These are phyloP conservation scores for Leptodermis oblonga DNA, from an alignment of 257 asterid species.

Conservation along the genomic window DNA sequence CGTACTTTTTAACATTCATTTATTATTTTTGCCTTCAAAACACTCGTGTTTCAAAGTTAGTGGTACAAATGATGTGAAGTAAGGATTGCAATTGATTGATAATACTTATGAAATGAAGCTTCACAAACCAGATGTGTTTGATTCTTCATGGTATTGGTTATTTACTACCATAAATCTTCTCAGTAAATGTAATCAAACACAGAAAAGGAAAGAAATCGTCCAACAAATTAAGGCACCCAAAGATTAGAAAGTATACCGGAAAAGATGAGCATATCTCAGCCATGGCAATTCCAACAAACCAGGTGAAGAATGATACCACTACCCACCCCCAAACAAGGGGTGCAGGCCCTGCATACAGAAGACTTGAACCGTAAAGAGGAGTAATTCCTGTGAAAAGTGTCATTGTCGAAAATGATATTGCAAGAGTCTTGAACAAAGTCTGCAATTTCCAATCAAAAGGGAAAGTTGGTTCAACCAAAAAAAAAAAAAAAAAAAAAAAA, in stretches of 20 bases:
- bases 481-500: too few species aligned
- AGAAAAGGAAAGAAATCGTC: neutral
- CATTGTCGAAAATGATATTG: constrained; percentile 40
- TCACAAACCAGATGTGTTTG: too few species aligned
- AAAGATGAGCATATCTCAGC: constrained; percentile 51
- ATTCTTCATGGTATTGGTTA: too few species aligned
- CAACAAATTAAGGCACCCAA: neutral
- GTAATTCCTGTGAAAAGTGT: constrained; percentile 40
- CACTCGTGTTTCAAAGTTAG: too few species aligned
- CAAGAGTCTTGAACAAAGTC: constrained; percentile 39
- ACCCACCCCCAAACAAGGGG: constrained; percentile 45
- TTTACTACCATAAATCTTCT: neutral
- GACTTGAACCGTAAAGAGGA: constrained; percentile 36
- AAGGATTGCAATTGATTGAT: too few species aligned
- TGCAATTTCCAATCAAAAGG: constrained; percentile 10
- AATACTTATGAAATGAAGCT: too few species aligned
- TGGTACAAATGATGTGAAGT: too few species aligned
- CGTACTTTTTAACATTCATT: too few species aligned
- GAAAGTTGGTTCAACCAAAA: neutral
- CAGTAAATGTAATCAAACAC: neutral
- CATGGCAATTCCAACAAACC: constrained; percentile 23
- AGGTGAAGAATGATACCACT: constrained; percentile 4
- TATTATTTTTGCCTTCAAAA: too few species aligned
- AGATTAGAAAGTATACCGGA: constrained; percentile 24
- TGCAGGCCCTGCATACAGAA: constrained; percentile 38